Base-by-base conservation (phyloP, 2,329 filamentous ascomycete species). In the Calonectria ilicicola region DNA sequence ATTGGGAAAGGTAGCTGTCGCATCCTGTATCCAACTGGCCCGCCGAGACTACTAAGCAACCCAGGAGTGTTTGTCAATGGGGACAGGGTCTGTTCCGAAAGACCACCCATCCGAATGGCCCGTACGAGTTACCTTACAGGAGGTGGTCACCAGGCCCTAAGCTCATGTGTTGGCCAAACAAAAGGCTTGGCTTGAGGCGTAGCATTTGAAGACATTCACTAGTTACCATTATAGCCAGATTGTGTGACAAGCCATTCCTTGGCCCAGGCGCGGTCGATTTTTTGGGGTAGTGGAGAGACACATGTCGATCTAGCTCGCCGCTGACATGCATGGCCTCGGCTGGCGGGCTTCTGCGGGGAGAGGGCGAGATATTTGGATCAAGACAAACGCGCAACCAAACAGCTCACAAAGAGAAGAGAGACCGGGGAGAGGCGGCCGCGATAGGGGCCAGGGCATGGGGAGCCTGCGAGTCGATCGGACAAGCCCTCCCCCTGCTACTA, bases 111-210 rank as follows among this genome's bases (percentile, higher is more conserved):
- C 44, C 21, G 44, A 17, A n/a, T 44, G 21, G 19, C 21, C 42
- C n/a, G 42, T n/a, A n/a, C 40, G 14, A 40, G 19, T 23, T 53
- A 53, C 23, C 14, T 38, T 10, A 26, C 19, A 17, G 67, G 66
- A 76, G 70, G 56, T 79, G 77, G 72, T 75, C 77, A 72, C 47
- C 65, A 42, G 69, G 53, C 19, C 58, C 60, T 63, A 51, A 68
- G 65, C 72, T 68, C 71, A 69, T 69, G 76, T 74, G 75, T 79
- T 77, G 76, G 77, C 75, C 44, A 44, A 76, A 72, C 72, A 49
- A 67, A 35, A 67, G 69, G 67, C 77, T 78, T 78, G 72, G 76
- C 76, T 78, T 69, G 67, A 72, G 72, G 67, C 68, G 77, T 74
- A 70, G 76, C 76, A 73, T 8, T 26, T 26, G 19, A 49, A 44